A percentile compares a stretch with the other conserved stretches of the same genome.
These are phyloP conservation scores for Phaffia australis DNA, from an alignment of 768 basidiomycete species.

Conservation along the genomic window DNA sequence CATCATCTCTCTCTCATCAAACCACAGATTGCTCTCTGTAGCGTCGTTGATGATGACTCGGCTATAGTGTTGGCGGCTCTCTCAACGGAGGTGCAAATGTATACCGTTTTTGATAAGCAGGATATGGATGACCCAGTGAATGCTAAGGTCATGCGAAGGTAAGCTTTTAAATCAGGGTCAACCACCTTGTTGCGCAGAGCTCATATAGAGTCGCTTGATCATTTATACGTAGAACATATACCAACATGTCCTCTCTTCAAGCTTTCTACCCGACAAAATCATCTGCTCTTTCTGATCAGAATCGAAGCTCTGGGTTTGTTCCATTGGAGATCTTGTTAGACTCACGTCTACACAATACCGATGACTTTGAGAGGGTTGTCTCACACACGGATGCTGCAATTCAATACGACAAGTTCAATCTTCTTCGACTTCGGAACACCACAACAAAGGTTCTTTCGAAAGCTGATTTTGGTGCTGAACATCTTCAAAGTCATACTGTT, in stretches of 20 bases:
- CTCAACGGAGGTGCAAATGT: slow-evolving; percentile 66
- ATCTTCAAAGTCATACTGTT: slow-evolving; percentile 11
- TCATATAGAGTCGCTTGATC: background rate
- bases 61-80: slow-evolving; percentile 66
- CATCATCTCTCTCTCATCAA: slow-evolving; percentile 80
- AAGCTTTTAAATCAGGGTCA: slow-evolving; percentile 26
- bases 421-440: slow-evolving; percentile 63
- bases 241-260: slow-evolving; percentile 68
- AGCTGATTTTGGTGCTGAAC: slow-evolving; percentile 16
- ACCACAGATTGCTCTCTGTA: slow-evolving; percentile 73
- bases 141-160: slow-evolving; percentile 78
- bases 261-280: slow-evolving; percentile 59
- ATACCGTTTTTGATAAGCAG: slow-evolving; percentile 65
- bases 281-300: slow-evolving; percentile 5
- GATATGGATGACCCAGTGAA: slow-evolving; percentile 73
- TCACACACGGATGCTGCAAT: slow-evolving; percentile 76
- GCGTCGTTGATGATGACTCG: slow-evolving; percentile 48
- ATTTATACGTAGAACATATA: slow-evolving; percentile 53
- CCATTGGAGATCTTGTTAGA: slow-evolving; percentile 89
- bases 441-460: slow-evolving; percentile 44
- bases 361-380: slow-evolving; percentile 76
- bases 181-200: background rate
- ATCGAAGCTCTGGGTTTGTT: slow-evolving; percentile 41
- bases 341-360: slow-evolving; percentile 59
- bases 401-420: slow-evolving; percentile 90